A percentile compares a stretch with the other conserved stretches of the same genome.
phyloP scores from a whole-genome alignment of 768 basidiomycete genomes.

The Clitopilus hobsonii region DNA sequence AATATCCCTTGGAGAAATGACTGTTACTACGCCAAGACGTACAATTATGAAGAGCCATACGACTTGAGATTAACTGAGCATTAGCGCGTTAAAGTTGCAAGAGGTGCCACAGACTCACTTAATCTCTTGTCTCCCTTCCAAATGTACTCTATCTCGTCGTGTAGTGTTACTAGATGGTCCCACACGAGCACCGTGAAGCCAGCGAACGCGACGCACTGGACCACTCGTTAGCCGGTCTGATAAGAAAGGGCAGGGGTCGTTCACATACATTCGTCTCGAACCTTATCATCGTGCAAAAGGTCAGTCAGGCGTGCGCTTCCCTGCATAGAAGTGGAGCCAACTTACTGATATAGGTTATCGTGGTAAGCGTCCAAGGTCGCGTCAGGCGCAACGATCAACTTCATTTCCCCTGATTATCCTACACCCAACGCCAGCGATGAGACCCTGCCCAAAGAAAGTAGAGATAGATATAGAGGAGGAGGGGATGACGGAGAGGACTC shows the following conservation, averaged over 20 bases:
- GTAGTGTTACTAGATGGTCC: slow-evolving; percentile 52
- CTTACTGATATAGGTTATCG: background rate
- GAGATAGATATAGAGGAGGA: no score
- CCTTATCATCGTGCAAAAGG: background rate
- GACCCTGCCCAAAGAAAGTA: no score
- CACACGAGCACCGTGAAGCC: slow-evolving; percentile 48
- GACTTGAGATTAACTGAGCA: slow-evolving; percentile 18
- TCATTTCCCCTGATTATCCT: background rate
- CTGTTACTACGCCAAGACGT: slow-evolving; percentile 10
- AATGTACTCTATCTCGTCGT: slow-evolving; percentile 45
- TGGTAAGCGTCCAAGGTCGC: background rate
- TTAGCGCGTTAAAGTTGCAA: background rate
- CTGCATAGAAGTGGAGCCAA: background rate
- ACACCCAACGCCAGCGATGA: background rate
- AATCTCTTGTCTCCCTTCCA: slow-evolving; percentile 45
- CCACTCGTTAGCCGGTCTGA: background rate
- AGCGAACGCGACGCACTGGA: slow-evolving; percentile 30
- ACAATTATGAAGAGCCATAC: slow-evolving; percentile 40
- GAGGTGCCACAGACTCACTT: slow-evolving; percentile 34
- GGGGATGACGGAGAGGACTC: background rate
- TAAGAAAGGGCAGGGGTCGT: background rate
- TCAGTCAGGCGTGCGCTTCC: no score
- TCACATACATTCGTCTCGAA: background rate
- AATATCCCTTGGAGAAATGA: background rate
- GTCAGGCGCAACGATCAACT: background rate